Evolutionary conservation across 805 yeast genomes (phyloP), one percentile per base, ranked within the genome.

Genomic region (Metschnikowia proteae): DNA sequence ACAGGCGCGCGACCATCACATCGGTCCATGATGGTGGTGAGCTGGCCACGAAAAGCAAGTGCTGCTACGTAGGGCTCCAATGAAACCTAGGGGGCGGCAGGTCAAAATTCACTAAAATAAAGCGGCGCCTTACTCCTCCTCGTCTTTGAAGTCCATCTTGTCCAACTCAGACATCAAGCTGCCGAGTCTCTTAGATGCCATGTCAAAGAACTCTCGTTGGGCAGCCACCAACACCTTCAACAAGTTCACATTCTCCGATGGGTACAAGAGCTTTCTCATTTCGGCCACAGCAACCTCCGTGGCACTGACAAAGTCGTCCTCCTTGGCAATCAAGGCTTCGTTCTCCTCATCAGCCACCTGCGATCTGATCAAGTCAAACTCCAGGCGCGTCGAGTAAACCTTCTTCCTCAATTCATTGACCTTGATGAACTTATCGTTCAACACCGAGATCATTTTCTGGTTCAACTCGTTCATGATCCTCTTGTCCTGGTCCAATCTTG

Each of bases 261-360:
- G 88, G 52, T 78, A 80, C 55, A 87, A 80, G 48, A 87, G 71
- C 55, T 76, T 80, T 64, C 84, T 82, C 94, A 87, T 86, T 46
- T 82, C 81, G 57, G 81, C 79, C n/a, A 86, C 94, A 0, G 96
- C 94, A 27, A 76, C 70, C 49, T 86, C 84, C 3, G 90, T 86
- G 26, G 89, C 88, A 56, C 83, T 79, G 32, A 87, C 94, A 55
- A 87, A 78, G 53, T 85, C 92, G 62, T 87, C 96, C 65, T 87
- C 96, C 51, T 74, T 74, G 13, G 70, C 63, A 50, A 81, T 83
- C 55, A 80, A 68, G 47, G 78, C 80, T 54, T 74, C 76, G 51
- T 72, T 70, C 55, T 82, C 74, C 46, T 80, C 86, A 26, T 61
- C 68, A 38, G 47, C 45, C 26, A 57, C 45, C 57, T 81, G 86